phyloP scores from a whole-genome alignment of 225 moss, liverwort and hornwort genomes.

The Pseudisothecium myosuroides region DNA sequence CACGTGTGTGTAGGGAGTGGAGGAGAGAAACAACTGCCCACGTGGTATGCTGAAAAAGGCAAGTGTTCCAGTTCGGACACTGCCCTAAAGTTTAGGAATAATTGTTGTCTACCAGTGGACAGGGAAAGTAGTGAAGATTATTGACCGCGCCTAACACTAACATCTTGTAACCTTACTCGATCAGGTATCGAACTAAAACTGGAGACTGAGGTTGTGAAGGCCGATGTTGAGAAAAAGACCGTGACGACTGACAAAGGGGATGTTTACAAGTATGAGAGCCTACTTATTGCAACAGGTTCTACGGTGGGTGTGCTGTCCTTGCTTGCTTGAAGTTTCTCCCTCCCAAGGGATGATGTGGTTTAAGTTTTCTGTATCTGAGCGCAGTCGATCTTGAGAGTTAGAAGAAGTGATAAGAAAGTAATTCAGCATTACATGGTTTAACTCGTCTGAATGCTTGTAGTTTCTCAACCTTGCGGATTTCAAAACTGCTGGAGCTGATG shows the following conservation, averaged over 20 bases:
- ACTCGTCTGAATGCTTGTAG: constrained; percentile 1
- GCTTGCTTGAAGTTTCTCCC: not conserved
- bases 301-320: constrained; percentile 23
- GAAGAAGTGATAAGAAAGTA: not conserved
- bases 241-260: constrained; percentile 67
- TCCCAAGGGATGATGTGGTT: not conserved
- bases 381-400: not conserved
- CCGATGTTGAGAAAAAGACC: constrained; percentile 26
- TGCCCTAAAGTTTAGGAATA: not conserved
- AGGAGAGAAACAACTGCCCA: constrained; percentile 66
- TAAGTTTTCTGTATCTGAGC: not conserved
- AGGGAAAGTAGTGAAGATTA: not conserved
- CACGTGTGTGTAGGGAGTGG: constrained; percentile 70
- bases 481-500: constrained; percentile 58
- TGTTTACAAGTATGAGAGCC: constrained; percentile 41
- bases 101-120: not conserved
- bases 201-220: constrained; percentile 31
- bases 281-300: constrained; percentile 72
- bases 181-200: constrained; percentile 24
- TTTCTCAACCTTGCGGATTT: constrained; percentile 26
- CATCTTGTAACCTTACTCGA: not conserved
- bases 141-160: not conserved
- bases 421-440: not conserved
- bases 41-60: constrained; percentile 76
- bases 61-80: not conserved